These are phyloP conservation scores for Aspergillus alliaceus DNA, from an alignment of 2,329 filamentous ascomycete genomes.

Conservation along the genomic window DNA sequence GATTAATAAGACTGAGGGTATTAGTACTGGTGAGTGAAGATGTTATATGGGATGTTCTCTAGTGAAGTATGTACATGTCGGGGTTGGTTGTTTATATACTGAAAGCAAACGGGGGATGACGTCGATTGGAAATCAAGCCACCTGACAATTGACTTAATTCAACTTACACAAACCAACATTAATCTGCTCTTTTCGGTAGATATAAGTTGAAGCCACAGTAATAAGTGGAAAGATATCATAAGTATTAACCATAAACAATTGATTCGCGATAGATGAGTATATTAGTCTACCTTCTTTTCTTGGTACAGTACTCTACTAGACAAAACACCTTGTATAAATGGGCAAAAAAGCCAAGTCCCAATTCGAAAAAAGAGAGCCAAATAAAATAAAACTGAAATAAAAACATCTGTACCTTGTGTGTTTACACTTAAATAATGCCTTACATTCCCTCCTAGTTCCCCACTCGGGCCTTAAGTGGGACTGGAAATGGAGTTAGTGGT, in stretches of 20 bases:
- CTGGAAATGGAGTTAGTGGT: not conserved
- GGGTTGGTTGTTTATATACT: not conserved
- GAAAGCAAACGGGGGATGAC: not conserved
- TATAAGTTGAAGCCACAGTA: no score
- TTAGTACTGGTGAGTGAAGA: not conserved
- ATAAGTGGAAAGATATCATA: no score
- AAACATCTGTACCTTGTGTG: not conserved
- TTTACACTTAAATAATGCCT: not conserved
- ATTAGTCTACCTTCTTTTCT: no score
- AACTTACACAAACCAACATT: not conserved
- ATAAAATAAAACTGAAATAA: no score
- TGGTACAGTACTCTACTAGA: no score
- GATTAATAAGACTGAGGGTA: not conserved
- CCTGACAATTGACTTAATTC: not conserved
- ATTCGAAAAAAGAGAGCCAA: not conserved
- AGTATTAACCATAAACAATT: no score
- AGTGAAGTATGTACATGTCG: no score
- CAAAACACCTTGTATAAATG: no score
- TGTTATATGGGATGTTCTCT: no score
- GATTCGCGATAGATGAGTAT: no score
- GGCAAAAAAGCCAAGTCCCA: no score
- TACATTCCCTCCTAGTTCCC: not conserved
- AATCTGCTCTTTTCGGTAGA: not conserved
- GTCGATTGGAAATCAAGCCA: not conserved
- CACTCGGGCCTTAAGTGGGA: conserved; percentile 1